A percentile compares a stretch with the other conserved stretches of the same genome.
Conservation (phyloP, 768 basidiomycete species). For the Austroboletus festivus region DNA sequence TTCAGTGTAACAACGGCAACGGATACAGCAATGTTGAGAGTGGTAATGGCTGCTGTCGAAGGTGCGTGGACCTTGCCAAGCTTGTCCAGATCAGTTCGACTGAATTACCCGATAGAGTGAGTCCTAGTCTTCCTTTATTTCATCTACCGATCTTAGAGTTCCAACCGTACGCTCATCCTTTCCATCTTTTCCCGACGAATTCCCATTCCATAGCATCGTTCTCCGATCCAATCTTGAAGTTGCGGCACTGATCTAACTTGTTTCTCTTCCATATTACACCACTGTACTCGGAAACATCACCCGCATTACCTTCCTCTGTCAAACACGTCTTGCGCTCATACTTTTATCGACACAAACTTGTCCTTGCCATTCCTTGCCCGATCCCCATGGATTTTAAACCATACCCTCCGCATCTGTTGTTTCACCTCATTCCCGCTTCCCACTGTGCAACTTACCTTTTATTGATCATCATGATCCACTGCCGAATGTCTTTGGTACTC, state of each 20-base stretch:
- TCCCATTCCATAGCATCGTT: slow-evolving; percentile 31
- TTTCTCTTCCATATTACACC: slow-evolving; percentile 15
- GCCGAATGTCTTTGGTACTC: slow-evolving; percentile 25
- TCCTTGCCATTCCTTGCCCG: slow-evolving; percentile 13
- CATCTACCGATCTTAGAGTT: slow-evolving; percentile 19
- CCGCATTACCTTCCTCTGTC: slow-evolving; percentile 7
- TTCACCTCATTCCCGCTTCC: slow-evolving; percentile 6
- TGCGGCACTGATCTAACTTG: slow-evolving; percentile 32
- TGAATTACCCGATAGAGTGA: slow-evolving; percentile 56
- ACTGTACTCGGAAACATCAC: slow-evolving; percentile 11
- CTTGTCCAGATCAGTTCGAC: slow-evolving; percentile 1
- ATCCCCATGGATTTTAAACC: slow-evolving; percentile 18
- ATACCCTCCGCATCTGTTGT: slow-evolving; percentile 4
- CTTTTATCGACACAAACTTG: slow-evolving; percentile 20
- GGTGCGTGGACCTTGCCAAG: slow-evolving; percentile 45
- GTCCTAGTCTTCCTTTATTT: slow-evolving; percentile 35
- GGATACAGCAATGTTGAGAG: slow-evolving; percentile 81
- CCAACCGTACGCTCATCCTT: slow-evolving; percentile 28
- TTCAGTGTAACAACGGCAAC: slow-evolving; percentile 83
- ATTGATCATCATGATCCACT: slow-evolving; percentile 19
- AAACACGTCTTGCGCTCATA: slow-evolving; percentile 12
- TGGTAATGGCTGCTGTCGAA: slow-evolving; percentile 96
- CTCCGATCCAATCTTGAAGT: slow-evolving; percentile 36
- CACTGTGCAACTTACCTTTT: slow-evolving; percentile 7
- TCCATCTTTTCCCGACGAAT: slow-evolving; percentile 13